Evolutionary conservation across 1,139 yeast genomes (phyloP), one percentile per base, ranked within the genome.

Genomic region (Pichia sp.): DNA sequence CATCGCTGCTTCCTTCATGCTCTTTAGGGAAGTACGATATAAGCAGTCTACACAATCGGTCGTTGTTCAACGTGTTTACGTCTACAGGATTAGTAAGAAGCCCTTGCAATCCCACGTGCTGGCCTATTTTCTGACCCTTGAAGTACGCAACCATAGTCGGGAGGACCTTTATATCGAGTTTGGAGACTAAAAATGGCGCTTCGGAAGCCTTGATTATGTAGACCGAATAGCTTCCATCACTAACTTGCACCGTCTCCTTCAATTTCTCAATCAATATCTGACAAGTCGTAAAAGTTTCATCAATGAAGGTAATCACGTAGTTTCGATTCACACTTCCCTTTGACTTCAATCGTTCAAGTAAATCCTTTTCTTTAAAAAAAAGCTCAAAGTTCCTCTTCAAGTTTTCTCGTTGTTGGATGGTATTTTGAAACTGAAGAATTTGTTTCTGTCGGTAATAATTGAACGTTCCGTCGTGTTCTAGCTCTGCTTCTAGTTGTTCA

Each of bases 131-230:
- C 49, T 75, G 70, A 1, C 92, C 92, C 34, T 77, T 72, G 38
- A 71, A 71, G 64, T 84, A 88, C n/a, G 83, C 75, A 1, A 85
- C 71, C 6, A 87, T 83, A 63, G 84, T 85, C 0, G 96, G 96
- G 9, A 89, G 73, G 6, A 85, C 84, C 63, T 85, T 81, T 50
- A 89, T 74, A 2, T 74, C 72, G 49, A 89, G 74, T 63, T 81
- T 83, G 1, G 81, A 71, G 4, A 83, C 89, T 51, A 89, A 71
- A 64, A 89, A 89, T 2, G 95, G 91, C 0, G 92, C 87, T 31
- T 78, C 71, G 46, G 75, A 78, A 0, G 88, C 96, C 17, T 53
- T 27, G 0, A 55, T 20, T 12, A 53, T 17, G 16, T 20, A 52
- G 3, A 51, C 44, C 2, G 33, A 34, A 29, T 48, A 55, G 4